Conservation (phyloP, 2,329 filamentous ascomycete genomes). For the Monosporascus sp. region DNA sequence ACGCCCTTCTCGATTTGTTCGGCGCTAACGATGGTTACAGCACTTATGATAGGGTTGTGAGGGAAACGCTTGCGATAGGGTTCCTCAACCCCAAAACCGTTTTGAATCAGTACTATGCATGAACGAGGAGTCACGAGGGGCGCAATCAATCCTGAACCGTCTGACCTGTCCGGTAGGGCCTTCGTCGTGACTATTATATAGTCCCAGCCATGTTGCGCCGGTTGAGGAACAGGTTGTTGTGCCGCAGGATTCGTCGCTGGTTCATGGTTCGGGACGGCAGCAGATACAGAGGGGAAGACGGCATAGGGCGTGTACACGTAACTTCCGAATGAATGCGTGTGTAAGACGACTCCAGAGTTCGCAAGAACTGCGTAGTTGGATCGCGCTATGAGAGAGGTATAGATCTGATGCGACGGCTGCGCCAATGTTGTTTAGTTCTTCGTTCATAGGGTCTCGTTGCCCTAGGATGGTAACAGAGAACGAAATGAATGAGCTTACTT, state of each 20-base stretch:
- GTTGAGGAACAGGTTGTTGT: conserved; percentile 6
- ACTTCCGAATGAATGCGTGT: conserved; percentile 61
- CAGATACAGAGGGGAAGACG: conserved; percentile 56
- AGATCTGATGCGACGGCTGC: conserved; percentile 44
- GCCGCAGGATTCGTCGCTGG: conserved; percentile 3
- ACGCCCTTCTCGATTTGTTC: conserved; percentile 59
- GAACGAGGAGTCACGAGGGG: conserved; percentile 51
- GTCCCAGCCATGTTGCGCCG: conserved; percentile 42
- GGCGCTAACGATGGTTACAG: conserved; percentile 64
- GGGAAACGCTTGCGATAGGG: conserved; percentile 61
- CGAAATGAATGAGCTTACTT: conserved; percentile 10
- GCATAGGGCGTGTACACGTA: conserved; percentile 58
- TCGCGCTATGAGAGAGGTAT: conserved; percentile 65
- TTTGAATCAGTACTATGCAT: conserved; percentile 63
- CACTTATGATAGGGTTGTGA: conserved; percentile 54
- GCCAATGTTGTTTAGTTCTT: conserved; percentile 6
- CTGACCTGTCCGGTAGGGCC: conserved; percentile 58
- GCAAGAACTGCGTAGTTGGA: conserved; percentile 66
- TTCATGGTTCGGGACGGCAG: conserved; percentile 36
- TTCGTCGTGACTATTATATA: conserved; percentile 68
- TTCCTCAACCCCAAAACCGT: conserved; percentile 64
- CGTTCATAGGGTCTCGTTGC: no score
- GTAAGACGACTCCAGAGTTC: conserved; percentile 55
- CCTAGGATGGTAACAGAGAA: conserved; percentile 1
- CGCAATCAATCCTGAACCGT: conserved; percentile 56